Percentiles rank a stretch among this genome's conserved stretches.
Evolutionary conservation across 768 basidiomycete species (phyloP).

Genomic region (Chiua virens): DNA sequence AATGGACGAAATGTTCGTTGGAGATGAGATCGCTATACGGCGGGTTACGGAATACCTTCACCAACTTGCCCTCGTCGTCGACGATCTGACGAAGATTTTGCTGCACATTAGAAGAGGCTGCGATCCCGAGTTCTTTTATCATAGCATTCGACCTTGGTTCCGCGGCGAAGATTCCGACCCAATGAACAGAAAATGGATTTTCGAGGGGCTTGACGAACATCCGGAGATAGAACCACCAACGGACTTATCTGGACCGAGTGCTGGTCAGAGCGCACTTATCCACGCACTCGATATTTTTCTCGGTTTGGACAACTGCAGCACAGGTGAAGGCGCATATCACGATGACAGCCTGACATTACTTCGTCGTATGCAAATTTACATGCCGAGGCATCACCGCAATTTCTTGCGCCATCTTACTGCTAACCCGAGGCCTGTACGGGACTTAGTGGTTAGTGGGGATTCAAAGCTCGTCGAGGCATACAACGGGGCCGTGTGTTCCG

Average conservation of each 20-base stretch:
- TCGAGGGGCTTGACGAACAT: constrained; percentile 56
- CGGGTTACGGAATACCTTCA: constrained; percentile 66
- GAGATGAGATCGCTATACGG: constrained; percentile 60
- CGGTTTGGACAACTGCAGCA: constrained; percentile 53
- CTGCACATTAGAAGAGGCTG: constrained; percentile 66
- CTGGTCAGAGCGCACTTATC: constrained; percentile 79
- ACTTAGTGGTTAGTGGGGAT: constrained; percentile 42
- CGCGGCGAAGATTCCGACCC: constrained; percentile 62
- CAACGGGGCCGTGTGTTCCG: constrained; percentile 59
- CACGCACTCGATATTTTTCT: constrained; percentile 75
- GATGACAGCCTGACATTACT: constrained; percentile 47
- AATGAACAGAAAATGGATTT: constrained; percentile 48
- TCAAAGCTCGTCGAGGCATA: constrained; percentile 51
- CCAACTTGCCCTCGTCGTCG: constrained; percentile 62
- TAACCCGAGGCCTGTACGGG: constrained; percentile 61
- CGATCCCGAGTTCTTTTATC: constrained; percentile 71
- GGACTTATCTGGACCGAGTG: constrained; percentile 75
- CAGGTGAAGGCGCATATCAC: constrained; percentile 5
- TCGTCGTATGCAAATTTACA: constrained; percentile 74
- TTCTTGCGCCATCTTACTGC: constrained; percentile 68
- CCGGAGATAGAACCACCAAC: constrained; percentile 42
- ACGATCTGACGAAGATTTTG: constrained; percentile 60
- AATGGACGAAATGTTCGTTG: constrained; percentile 87
- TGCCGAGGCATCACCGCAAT: constrained; percentile 77
- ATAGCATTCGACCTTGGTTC: constrained; percentile 78